Base-by-base conservation (phyloP, 768 basidiomycete genomes). In the Polyporus arcularius region DNA sequence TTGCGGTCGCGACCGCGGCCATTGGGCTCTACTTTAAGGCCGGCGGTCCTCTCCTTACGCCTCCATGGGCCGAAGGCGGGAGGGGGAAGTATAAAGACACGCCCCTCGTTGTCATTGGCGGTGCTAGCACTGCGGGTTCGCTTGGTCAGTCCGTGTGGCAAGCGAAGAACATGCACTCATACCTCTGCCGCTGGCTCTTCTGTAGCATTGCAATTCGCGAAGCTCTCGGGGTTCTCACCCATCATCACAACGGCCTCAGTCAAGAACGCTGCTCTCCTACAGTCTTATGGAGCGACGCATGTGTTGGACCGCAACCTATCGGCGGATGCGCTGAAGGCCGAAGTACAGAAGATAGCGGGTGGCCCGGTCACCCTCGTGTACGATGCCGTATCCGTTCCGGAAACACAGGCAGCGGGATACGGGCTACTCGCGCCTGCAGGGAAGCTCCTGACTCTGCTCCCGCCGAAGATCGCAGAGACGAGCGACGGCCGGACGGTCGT, bases 81-180 rank as follows among this genome's bases (percentile, higher is more conserved):
- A 60, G 53, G 21, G 71, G 70, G 14, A 72, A 73, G 46, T 74
- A 76, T 57, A 56, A 56, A 2, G 71, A 64, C 1, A 60, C 63
- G 32, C 73, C 75, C 7, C 60, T 78, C 4, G 46, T 71, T 31
- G 53, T 73, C 42, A 51, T 66, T 21, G 68, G 68, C 15, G 69
- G 67, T 4, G 47, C 67, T 3, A 63, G 58, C 16, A 61, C 62
- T 26, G 66, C 69, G 14, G 71, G 70, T 10, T 63, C 69, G 48
- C 61, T 60, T 40, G 57, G 71, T 67, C 45, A 61, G 56, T 42
- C 21, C 21, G 21, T 26, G 21, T 2, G 21, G 21, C 21, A 26
- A 26, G 2, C 2, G 21, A 26, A 2, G 21, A 26, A 26, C 21
- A 26, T 26, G 21, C 21, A 26, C 21, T 26, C 2, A 26, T 26